Evolutionary conservation across 305 asterid genomes (phyloP).

Genomic region (Striga hermonthica): DNA sequence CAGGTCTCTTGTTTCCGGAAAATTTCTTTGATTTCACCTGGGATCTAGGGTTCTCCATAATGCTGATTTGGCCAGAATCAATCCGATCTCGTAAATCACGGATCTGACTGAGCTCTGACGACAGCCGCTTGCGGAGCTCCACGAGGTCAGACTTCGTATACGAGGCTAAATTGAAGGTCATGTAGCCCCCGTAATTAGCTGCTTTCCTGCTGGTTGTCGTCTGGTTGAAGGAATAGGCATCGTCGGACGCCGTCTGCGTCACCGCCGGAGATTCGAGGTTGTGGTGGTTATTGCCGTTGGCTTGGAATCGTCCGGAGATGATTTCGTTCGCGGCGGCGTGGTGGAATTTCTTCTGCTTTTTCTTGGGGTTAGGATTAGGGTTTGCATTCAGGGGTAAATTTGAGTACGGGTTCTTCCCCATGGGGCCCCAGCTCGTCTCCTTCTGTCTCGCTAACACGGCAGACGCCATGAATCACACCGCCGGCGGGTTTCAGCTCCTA

Average conservation of each 20-base stretch:
- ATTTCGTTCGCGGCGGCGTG: slow-evolving; percentile 43
- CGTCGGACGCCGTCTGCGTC: slow-evolving; percentile 87
- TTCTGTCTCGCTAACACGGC: slow-evolving; percentile 85
- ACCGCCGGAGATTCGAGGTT: slow-evolving; percentile 52
- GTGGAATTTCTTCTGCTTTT: slow-evolving; percentile 72
- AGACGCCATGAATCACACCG: slow-evolving; percentile 79
- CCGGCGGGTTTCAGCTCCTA: slow-evolving; percentile 42
- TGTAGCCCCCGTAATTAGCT: slow-evolving; percentile 48
- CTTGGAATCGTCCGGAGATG: slow-evolving; percentile 40
- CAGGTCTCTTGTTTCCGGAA: slow-evolving; percentile 47
- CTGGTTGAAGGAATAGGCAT: slow-evolving; percentile 88
- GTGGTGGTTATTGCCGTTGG: slow-evolving; percentile 7
- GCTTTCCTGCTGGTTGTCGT: slow-evolving; percentile 47
- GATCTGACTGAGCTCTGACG: slow-evolving; percentile 66
- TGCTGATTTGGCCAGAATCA: slow-evolving; percentile 53
- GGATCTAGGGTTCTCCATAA: slow-evolving; percentile 52
- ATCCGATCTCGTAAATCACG: slow-evolving; percentile 61
- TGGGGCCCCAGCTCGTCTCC: slow-evolving; percentile 86
- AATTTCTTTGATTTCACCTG: slow-evolving; percentile 52
- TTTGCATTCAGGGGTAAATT: slow-evolving; percentile 51
- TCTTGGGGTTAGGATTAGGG: slow-evolving; percentile 83
- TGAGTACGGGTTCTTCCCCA: slow-evolving; percentile 77
- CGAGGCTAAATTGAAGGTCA: slow-evolving; percentile 49
- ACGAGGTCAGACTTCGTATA: slow-evolving; percentile 53
- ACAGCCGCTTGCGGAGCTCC: slow-evolving; percentile 56